A percentile compares a stretch with the other conserved stretches of the same genome.
Conservation (phyloP, 2,329 filamentous ascomycete species). For the Scolecobasidium constrictum region DNA sequence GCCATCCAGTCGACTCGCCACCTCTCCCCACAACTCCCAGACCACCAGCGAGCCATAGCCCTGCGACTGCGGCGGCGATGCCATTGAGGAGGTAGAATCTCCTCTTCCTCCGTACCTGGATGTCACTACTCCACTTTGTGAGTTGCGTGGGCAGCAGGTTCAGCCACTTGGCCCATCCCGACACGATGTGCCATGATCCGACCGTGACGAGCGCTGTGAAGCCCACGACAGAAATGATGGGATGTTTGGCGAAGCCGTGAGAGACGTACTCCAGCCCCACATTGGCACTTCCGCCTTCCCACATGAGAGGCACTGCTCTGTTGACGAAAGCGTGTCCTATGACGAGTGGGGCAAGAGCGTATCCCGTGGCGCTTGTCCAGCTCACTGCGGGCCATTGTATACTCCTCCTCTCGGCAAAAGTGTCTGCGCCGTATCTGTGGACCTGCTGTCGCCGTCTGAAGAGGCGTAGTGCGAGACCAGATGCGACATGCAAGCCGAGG, state of each 20-base stretch:
- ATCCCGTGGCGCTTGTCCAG: slow-evolving; percentile 62
- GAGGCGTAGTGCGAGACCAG: slow-evolving; percentile 67
- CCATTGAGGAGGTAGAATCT: slow-evolving; percentile 65
- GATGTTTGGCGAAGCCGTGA: slow-evolving; percentile 71
- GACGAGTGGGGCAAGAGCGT: slow-evolving; percentile 54
- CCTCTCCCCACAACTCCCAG: slow-evolving; percentile 66
- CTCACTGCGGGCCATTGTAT: slow-evolving; percentile 61
- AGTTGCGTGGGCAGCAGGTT: slow-evolving; percentile 49
- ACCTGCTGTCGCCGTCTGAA: slow-evolving; percentile 63
- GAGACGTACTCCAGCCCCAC: slow-evolving; percentile 74
- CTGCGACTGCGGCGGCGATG: slow-evolving; percentile 44
- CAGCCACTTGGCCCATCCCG: slow-evolving; percentile 78
- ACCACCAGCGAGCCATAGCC: slow-evolving; percentile 72
- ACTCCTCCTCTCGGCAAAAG: slow-evolving; percentile 37
- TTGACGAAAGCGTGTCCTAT: slow-evolving; percentile 66
- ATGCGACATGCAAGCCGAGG: slow-evolving; percentile 61
- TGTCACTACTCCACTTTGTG: slow-evolving; percentile 36
- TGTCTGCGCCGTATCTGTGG: slow-evolving; percentile 62
- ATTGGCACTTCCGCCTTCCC: slow-evolving; percentile 78
- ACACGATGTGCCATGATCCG: slow-evolving; percentile 68
- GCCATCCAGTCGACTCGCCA: slow-evolving; percentile 63
- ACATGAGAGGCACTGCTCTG: slow-evolving; percentile 59
- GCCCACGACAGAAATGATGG: slow-evolving; percentile 52
- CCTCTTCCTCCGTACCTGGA: slow-evolving; percentile 46
- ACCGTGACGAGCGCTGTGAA: slow-evolving; percentile 58